These are phyloP conservation scores for Colletotrichum sp. DNA, from an alignment of 2,329 filamentous ascomycete species.

Conservation along the genomic window DNA sequence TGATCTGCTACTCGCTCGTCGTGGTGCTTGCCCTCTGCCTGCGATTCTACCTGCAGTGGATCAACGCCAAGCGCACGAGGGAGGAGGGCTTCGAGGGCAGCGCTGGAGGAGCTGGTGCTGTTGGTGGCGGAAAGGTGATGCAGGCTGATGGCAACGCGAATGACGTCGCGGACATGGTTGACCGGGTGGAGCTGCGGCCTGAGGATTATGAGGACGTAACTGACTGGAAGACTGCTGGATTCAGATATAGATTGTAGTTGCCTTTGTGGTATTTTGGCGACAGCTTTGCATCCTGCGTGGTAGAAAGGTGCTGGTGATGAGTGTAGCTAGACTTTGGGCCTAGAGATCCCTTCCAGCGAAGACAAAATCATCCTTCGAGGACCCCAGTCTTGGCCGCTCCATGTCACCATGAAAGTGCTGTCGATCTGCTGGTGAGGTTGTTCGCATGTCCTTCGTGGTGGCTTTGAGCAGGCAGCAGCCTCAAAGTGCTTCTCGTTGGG, in stretches of 20 bases:
- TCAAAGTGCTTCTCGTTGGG: neutral
- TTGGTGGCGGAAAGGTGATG: conserved; percentile 40
- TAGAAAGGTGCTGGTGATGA: neutral
- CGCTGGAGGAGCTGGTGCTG: conserved; percentile 43
- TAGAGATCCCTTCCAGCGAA: neutral
- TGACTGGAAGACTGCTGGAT: conserved; percentile 64
- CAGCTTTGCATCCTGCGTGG: accelerated
- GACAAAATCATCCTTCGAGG: neutral
- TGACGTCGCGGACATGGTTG: conserved; percentile 34
- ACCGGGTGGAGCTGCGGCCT: conserved; percentile 40
- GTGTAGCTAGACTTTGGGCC: neutral
- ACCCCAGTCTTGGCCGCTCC: no score
- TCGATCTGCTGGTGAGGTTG: neutral
- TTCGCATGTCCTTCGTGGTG: neutral
- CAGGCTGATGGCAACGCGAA: conserved; percentile 25
- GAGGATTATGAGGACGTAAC: conserved; percentile 63
- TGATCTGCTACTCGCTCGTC: conserved; percentile 60
- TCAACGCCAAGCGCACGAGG: conserved; percentile 46
- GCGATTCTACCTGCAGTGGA: conserved; percentile 50
- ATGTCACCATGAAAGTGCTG: accelerated
- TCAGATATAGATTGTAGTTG: conserved; percentile 54
- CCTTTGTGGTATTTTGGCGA: neutral
- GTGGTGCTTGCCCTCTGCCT: conserved; percentile 48
- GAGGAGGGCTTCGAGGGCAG: conserved; percentile 52
- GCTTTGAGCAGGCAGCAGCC: accelerated